Evolutionary conservation across 169 alveolate species (phyloP).

Genomic region (Plasmodium vivax): DNA sequence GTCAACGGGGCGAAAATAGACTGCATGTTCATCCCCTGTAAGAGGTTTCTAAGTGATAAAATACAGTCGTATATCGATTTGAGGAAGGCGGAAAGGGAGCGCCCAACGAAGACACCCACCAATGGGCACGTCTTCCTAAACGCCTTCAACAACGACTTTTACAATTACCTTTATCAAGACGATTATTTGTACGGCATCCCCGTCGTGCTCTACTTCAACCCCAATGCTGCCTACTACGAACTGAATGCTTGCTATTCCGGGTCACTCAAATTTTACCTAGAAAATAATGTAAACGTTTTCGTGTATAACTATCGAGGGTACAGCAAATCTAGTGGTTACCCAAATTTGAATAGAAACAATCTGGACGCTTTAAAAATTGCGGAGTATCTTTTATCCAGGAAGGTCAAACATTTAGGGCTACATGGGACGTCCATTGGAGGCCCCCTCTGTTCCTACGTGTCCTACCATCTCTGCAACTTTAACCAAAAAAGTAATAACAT

Average conservation of each 20-base stretch:
- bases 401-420: slow-evolving; percentile 67
- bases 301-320: slow-evolving; percentile 73
- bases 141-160: slow-evolving; percentile 69
- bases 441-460: slow-evolving; percentile 64
- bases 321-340: slow-evolving; percentile 45
- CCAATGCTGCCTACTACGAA: slow-evolving; percentile 72
- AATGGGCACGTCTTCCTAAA: slow-evolving; percentile 12
- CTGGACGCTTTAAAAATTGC: slow-evolving; percentile 62
- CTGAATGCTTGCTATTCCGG: slow-evolving; percentile 65
- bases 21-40: slow-evolving; percentile 75
- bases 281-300: slow-evolving; percentile 50
- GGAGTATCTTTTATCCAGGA: slow-evolving; percentile 54
- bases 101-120: background rate
- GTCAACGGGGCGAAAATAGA: slow-evolving; percentile 31
- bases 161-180: slow-evolving; percentile 61
- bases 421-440: slow-evolving; percentile 75
- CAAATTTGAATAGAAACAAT: slow-evolving; percentile 64
- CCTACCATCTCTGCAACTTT: slow-evolving; percentile 63
- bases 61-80: slow-evolving; percentile 37
- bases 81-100: background rate
- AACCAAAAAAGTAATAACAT: slow-evolving; percentile 7
- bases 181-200: slow-evolving; percentile 61
- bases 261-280: slow-evolving; percentile 37
- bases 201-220: slow-evolving; percentile 59
- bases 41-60: slow-evolving; percentile 31